Evolutionary conservation across 139 green algal genomes (phyloP).

Genomic region (Micractinium sp.): DNA sequence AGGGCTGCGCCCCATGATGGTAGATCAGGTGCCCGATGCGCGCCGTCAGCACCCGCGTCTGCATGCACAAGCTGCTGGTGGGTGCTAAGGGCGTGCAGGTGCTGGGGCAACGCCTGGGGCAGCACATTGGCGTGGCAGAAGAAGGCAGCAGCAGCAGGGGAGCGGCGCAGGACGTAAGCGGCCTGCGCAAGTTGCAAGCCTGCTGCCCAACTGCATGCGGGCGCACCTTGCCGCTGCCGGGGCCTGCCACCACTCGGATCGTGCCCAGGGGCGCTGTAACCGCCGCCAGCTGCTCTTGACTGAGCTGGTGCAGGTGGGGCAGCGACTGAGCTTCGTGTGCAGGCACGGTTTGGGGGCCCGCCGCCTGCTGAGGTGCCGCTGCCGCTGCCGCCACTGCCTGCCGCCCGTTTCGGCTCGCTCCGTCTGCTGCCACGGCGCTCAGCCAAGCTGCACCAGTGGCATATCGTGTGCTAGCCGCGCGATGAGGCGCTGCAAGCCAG

Average conservation of each 20-base stretch:
- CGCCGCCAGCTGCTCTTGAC: conserved; percentile 40
- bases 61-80: not conserved
- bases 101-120: not conserved
- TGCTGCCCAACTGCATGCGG: not conserved
- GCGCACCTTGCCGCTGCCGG: conserved; percentile 76
- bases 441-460: not conserved
- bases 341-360: not conserved
- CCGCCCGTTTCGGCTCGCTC: not conserved
- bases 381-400: not conserved
- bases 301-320: conserved; percentile 18
- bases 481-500: not conserved
- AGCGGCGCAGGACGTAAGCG: not conserved
- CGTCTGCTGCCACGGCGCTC: not conserved
- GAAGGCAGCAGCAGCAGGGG: not conserved
- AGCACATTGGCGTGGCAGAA: not conserved
- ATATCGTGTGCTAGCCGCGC: not conserved
- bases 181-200: not conserved
- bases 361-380: not conserved
- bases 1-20: conserved; percentile 45
- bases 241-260: conserved; percentile 47
- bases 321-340: not conserved
- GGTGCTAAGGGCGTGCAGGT: not conserved
- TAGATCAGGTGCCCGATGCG: conserved; percentile 69
- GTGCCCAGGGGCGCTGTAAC: conserved; percentile 32
- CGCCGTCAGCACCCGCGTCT: conserved; percentile 75